A percentile compares a stretch with the other conserved stretches of the same genome.
phyloP scores from a whole-genome alignment of 164 flowering plant genomes.

The Macadamia integrifolia region DNA sequence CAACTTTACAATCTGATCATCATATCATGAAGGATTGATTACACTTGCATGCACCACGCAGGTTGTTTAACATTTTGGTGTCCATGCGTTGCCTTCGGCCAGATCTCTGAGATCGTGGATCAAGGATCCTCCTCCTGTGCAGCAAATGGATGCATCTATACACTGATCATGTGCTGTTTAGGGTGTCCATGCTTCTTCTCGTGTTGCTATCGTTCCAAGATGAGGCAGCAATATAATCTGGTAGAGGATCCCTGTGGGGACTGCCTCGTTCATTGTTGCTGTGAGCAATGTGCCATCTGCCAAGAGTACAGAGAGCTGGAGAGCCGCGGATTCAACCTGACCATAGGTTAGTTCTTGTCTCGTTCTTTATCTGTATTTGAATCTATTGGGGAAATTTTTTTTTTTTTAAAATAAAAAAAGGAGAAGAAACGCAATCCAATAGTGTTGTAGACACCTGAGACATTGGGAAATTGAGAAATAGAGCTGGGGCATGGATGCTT shows the following conservation, averaged over 20 bases:
- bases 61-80: no score
- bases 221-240: conserved; percentile 30
- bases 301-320: conserved; percentile 57
- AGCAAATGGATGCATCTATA: conserved; percentile 30
- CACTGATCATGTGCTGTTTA: conserved; percentile 18
- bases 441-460: no score
- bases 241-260: conserved; percentile 25
- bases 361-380: not conserved
- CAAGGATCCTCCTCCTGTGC: conserved; percentile 41
- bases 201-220: conserved; percentile 35
- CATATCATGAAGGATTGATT: no score
- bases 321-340: conserved; percentile 40
- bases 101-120: conserved; percentile 42
- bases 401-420: no score
- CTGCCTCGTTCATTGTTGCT: conserved; percentile 37
- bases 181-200: conserved; percentile 28
- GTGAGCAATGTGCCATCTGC: conserved; percentile 41
- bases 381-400: no score
- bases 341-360: conserved; percentile 26
- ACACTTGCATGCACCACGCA: no score
- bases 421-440: no score
- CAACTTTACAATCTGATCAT: no score
- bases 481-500: no score
- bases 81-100: conserved; percentile 36
- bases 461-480: no score